A percentile compares a stretch with the other conserved stretches of the same genome.
Evolutionary conservation across 1,284 basidiomycete species (phyloP).

Genomic region (Cryptococcus jaspeensis): DNA sequence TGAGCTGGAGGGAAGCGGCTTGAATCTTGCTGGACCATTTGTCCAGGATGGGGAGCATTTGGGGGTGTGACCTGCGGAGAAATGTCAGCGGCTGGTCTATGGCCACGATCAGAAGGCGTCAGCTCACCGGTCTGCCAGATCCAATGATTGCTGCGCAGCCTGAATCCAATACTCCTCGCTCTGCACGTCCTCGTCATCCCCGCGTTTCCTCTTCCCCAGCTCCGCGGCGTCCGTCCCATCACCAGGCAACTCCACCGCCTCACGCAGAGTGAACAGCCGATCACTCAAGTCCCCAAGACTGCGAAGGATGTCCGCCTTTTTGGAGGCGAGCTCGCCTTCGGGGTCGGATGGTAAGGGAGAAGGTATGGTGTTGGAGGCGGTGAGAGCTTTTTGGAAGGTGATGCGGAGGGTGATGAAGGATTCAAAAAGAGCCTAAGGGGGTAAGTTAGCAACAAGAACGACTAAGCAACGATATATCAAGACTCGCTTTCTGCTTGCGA

Average conservation of each 20-base stretch:
- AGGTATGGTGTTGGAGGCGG: conserved; percentile 61
- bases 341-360: conserved; percentile 45
- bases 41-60: conserved; percentile 69
- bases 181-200: conserved; percentile 17
- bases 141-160: conserved; percentile 36
- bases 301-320: conserved; percentile 31
- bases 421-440: conserved; percentile 72
- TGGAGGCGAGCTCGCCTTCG: conserved; percentile 27
- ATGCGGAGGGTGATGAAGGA: conserved; percentile 81
- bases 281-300: conserved; percentile 40
- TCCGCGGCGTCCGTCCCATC: conserved; percentile 13
- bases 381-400: conserved; percentile 75
- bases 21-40: conserved; percentile 95
- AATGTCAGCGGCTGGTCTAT: background rate
- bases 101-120: background rate
- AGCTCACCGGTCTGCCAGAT: conserved; percentile 38
- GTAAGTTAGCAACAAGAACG: background rate
- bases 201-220: conserved; percentile 28
- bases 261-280: conserved; percentile 63
- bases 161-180: conserved; percentile 36
- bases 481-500: conserved; percentile 71
- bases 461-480: background rate
- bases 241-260: conserved; percentile 50
- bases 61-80: conserved; percentile 61
- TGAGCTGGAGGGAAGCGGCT: conserved; percentile 64